Evolutionary conservation across 495 filamentous ascomycete genomes (phyloP), one percentile per base, ranked within the genome.

Genomic region (Parachaetomium inaequale): DNA sequence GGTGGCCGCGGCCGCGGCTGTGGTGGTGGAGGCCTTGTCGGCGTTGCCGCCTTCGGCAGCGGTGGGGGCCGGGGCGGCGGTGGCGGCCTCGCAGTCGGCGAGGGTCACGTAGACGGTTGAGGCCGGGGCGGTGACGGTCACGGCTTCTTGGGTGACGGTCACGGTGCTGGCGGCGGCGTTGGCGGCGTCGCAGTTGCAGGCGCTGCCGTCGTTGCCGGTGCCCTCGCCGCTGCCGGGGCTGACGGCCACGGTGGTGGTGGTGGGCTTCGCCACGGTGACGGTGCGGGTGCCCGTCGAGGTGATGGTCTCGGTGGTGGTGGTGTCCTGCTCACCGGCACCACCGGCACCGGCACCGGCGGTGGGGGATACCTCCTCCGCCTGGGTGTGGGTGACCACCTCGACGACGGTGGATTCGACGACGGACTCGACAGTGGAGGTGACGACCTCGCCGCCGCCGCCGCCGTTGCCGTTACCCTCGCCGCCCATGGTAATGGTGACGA

Each of bases 21-120:
- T 25, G 36, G 54, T 56, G 3, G 25, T 26, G 26, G 1, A 14
- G n/a, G 19, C 14, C 21, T 46, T 49, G 46, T 31, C 61, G 53
- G 21, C 47, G 38, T 47, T 61, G 57, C 28, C 47, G 31, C 21
- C 49, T 46, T 56, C 28, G 50, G 54, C 15, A 25, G 66, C 15
- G 17, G 62, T 40, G 43, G 61, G 36, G 34, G 63, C 53, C 51
- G 54, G 32, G 14, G 53, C 14, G 25, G 32, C 21, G 54, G 45
- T 25, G 14, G 58, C 3, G n/a, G 26, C 26, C 26, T 55, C 17
- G 31, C 11, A 17, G 19, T n/a, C 55, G 17, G 52, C 32, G 19
- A 74, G 68, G 14, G 78, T 81, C 34, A 81, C 64, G 71, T 77
- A 79, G 62, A 80, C 72, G 53, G 78, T 79, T 10, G 73, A 67